Evolutionary conservation across 164 flowering plant species (phyloP).

Genomic region (Cinnamomum chago): DNA sequence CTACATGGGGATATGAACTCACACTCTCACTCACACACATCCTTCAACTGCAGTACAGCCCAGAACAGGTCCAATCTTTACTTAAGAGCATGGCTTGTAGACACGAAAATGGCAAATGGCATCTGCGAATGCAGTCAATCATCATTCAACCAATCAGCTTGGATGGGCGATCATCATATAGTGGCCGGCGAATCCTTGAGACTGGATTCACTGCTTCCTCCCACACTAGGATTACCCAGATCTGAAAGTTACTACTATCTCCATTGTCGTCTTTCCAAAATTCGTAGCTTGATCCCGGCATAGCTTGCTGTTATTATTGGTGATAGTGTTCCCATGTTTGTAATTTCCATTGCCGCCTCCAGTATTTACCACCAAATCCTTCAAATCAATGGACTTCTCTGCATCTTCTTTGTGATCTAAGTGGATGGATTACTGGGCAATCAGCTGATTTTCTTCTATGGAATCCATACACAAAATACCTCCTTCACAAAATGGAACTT

Average conservation of each 20-base stretch:
- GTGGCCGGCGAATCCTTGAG: background rate
- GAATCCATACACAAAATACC: constrained; percentile 8
- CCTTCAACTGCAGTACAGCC: too few relatives aligned
- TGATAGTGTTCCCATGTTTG: background rate
- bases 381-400: background rate
- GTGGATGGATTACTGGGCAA: constrained; percentile 16
- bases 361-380: constrained; percentile 16
- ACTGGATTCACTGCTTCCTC: background rate
- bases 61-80: too few relatives aligned
- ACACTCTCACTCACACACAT: too few relatives aligned
- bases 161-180: constrained; percentile 21
- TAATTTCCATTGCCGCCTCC: constrained; percentile 11
- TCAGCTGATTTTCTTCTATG: background rate
- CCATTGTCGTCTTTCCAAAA: constrained; percentile 19
- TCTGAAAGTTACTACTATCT: background rate
- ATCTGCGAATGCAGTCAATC: too few relatives aligned
- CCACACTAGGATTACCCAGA: background rate
- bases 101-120: too few relatives aligned
- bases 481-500: background rate
- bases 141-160: constrained; percentile 19
- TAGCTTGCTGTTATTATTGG: background rate
- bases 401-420: constrained; percentile 2
- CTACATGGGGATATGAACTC: too few relatives aligned
- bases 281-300: constrained; percentile 37
- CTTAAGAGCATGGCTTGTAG: too few relatives aligned